Conservation (phyloP, 257 asterid genomes). For the Gentiana dahurica region DNA sequence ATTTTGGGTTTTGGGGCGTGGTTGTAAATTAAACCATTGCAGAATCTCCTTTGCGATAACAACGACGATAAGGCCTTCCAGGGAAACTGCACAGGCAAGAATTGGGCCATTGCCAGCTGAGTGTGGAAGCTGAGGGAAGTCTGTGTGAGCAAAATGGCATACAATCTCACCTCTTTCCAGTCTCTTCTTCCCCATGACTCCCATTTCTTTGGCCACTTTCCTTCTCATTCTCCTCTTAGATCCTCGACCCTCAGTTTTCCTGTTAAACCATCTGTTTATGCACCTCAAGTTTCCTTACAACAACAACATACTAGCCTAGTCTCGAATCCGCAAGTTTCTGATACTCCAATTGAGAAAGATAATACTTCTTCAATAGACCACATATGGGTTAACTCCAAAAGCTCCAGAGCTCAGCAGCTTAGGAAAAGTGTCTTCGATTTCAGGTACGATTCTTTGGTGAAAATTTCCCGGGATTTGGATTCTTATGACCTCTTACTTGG, state of each 20-base stretch:
- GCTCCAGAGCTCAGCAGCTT: conserved; percentile 50
- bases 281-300: conserved; percentile 29
- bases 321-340: conserved; percentile 15
- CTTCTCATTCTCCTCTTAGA: conserved; percentile 16
- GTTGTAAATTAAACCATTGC: no score
- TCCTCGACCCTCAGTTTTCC: conserved; percentile 20
- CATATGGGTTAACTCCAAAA: conserved; percentile 81
- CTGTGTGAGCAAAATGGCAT: conserved; percentile 28
- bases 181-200: conserved; percentile 27
- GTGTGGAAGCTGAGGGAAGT: neutral
- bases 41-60: no score
- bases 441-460: conserved; percentile 55
- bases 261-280: conserved; percentile 12
- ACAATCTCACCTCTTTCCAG: conserved; percentile 29
- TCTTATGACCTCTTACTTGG: conserved; percentile 36
- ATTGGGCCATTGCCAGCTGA: no score
- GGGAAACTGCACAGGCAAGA: no score
- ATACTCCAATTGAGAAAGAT: conserved; percentile 20
- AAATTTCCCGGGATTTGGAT: conserved; percentile 46
- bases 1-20: no score
- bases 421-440: conserved; percentile 34
- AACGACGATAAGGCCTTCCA: no score
- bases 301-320: conserved; percentile 12
- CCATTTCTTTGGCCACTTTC: conserved; percentile 33
- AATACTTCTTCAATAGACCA: conserved; percentile 29